phyloP scores from a whole-genome alignment of 1,284 basidiomycete species.

The Apiotrichum laibachii region DNA sequence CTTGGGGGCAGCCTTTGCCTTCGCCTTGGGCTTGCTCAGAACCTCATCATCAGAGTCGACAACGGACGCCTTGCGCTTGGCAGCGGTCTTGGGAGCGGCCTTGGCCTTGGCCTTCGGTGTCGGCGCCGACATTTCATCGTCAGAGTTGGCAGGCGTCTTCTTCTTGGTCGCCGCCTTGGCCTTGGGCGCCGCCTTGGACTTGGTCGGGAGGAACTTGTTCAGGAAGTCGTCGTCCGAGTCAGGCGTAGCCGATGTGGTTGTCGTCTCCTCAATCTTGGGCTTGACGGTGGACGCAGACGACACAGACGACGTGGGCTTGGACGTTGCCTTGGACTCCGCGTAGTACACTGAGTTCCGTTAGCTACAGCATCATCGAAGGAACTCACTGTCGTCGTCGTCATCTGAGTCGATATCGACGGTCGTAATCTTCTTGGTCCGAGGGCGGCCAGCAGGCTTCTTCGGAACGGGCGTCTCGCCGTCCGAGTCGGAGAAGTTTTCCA shows the following conservation, averaged over 20 bases:
- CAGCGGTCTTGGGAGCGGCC: conserved; percentile 26
- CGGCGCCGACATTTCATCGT: not conserved
- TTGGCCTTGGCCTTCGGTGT: conserved; percentile 9
- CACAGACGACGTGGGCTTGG: conserved; percentile 7
- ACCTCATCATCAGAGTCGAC: conserved; percentile 14
- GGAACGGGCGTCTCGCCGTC: conserved; percentile 2
- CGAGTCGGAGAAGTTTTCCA: conserved; percentile 20
- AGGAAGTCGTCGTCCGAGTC: conserved; percentile 20
- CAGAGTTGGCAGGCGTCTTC: not conserved
- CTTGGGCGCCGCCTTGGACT: conserved; percentile 9
- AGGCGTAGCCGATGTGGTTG: conserved; percentile 20
- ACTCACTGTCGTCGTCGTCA: conserved; percentile 57
- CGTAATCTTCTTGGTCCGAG: conserved; percentile 51
- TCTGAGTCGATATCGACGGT: conserved; percentile 59
- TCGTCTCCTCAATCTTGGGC: conserved; percentile 30
- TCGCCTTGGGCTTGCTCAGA: conserved; percentile 2
- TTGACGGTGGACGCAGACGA: conserved; percentile 6
- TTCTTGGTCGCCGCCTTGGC: conserved; percentile 8
- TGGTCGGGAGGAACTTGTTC: conserved; percentile 13
- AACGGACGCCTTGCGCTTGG: conserved; percentile 29
- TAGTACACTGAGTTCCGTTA: conserved; percentile 28
- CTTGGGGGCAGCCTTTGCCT: conserved; percentile 15
- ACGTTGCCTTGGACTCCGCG: conserved; percentile 31
- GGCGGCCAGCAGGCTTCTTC: conserved; percentile 54
- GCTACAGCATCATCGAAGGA: not conserved